Percentiles rank a stretch among this genome's conserved stretches.
phyloP scores from a whole-genome alignment of 352 stramenopile genomes.

The Hyaloperonospora brassicae region DNA sequence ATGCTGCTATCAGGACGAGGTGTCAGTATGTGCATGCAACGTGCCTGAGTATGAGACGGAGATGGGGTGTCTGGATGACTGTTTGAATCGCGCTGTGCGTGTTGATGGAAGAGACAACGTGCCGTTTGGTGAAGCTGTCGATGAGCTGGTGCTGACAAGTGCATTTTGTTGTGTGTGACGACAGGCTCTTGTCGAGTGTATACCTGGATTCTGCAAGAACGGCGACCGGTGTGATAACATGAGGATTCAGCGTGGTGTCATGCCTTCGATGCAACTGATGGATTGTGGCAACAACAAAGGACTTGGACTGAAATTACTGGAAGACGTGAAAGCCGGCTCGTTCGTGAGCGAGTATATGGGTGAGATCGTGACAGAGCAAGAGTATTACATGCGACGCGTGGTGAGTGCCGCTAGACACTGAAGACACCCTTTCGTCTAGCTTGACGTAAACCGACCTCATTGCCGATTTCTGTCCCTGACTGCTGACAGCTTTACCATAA shows the following conservation, averaged over 20 bases:
- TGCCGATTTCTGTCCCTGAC: too few species aligned
- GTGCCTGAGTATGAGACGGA: slow-evolving; percentile 26
- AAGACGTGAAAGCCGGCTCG: slow-evolving; percentile 46
- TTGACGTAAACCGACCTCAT: too few species aligned
- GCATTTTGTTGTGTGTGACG: not conserved
- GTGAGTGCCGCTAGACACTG: slow-evolving; percentile 22
- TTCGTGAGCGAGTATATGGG: slow-evolving; percentile 82
- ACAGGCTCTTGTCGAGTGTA: slow-evolving; percentile 63
- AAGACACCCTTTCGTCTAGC: not conserved
- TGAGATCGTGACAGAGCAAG: slow-evolving; percentile 77
- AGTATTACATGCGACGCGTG: slow-evolving; percentile 71
- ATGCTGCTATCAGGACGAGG: slow-evolving; percentile 44
- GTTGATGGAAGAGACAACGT: not conserved
- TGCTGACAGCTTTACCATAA: slow-evolving; percentile 58
- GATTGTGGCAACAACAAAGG: slow-evolving; percentile 66
- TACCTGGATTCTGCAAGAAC: slow-evolving; percentile 48
- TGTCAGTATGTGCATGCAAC: slow-evolving; percentile 51
- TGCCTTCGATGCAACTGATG: slow-evolving; percentile 45
- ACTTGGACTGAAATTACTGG: slow-evolving; percentile 39
- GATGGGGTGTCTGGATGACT: slow-evolving; percentile 63
- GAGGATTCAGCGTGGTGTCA: slow-evolving; percentile 55
- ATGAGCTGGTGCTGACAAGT: not conserved
- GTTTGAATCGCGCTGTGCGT: slow-evolving; percentile 61
- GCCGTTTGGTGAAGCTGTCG: not conserved
- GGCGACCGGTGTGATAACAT: slow-evolving; percentile 65